A percentile compares a stretch with the other conserved stretches of the same genome.
phyloP scores from a whole-genome alignment of 2,329 filamentous ascomycete genomes.

The Ceratocystis eucalypticola region DNA sequence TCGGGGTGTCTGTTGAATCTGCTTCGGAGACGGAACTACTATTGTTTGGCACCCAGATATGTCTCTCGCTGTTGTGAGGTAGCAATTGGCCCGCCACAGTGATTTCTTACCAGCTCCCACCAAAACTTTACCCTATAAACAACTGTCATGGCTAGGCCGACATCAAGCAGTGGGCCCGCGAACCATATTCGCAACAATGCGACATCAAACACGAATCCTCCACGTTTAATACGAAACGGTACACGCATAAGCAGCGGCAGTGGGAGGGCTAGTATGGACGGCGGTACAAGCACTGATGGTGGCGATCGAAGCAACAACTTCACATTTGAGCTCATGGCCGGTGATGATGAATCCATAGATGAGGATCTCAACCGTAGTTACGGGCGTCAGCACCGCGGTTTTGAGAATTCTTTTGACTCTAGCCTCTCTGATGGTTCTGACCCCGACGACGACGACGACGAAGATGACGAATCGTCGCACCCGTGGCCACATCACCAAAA shows the following conservation, averaged over 20 bases:
- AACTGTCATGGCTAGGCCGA: slow-evolving; percentile 1
- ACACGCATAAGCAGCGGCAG: neutral
- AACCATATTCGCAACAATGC: neutral
- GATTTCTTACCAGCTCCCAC: neutral
- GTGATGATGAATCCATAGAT: slow-evolving; percentile 5
- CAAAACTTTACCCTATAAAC: neutral
- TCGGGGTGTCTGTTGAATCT: neutral
- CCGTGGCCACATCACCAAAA: slow-evolving; percentile 38
- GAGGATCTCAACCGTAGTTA: neutral
- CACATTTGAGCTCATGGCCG: slow-evolving; percentile 10
- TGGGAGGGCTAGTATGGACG: neutral
- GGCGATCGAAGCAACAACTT: neutral
- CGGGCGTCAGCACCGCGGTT: neutral
- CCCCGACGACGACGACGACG: slow-evolving; percentile 4
- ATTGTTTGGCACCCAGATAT: neutral
- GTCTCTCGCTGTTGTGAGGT: neutral
- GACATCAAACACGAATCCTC: neutral
- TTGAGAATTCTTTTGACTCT: slow-evolving; percentile 5
- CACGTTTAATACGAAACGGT: neutral
- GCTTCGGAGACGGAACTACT: neutral
- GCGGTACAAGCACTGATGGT: neutral
- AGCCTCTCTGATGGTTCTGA: slow-evolving; percentile 1
- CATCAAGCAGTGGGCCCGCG: neutral
- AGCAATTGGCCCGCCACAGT: neutral
- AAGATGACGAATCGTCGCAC: slow-evolving; percentile 25